These are phyloP conservation scores for Nematocida sp. DNA, from an alignment of 371 early-diverging fungal genomes.

Conservation along the genomic window DNA sequence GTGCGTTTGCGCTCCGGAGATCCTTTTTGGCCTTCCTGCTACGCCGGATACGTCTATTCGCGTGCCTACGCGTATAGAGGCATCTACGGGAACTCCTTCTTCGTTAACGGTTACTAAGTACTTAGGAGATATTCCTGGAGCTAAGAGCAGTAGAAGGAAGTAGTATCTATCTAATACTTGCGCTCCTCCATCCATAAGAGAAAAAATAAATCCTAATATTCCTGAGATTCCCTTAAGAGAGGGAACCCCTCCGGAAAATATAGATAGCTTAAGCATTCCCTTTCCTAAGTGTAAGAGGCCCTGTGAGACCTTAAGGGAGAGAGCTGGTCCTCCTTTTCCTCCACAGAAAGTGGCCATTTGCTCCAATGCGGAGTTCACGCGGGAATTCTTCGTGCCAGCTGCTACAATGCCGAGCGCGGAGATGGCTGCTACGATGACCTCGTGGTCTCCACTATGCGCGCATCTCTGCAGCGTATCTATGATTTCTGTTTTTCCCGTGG, in stretches of 20 bases:
- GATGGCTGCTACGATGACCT: constrained; percentile 74
- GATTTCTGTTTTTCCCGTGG: constrained; percentile 80
- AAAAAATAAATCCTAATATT: constrained; percentile 58
- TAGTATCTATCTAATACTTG: constrained; percentile 70
- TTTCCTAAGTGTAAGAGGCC: constrained; percentile 96
- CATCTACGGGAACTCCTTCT: constrained; percentile 71
- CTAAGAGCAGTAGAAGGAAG: constrained; percentile 83
- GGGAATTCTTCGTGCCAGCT: constrained; percentile 97
- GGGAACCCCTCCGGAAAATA: constrained; percentile 49
- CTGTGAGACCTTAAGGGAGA: constrained; percentile 64
- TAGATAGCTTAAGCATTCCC: constrained; percentile 63
- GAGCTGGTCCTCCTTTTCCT: constrained; percentile 80
- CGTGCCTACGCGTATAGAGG: constrained; percentile 88
- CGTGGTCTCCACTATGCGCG: constrained; percentile 81
- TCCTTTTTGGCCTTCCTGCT: constrained; percentile 91
- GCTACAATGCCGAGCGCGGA: constrained; percentile 96
- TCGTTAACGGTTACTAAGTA: constrained; percentile 82
- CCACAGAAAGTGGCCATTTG: constrained; percentile 84
- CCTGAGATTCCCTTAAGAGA: constrained; percentile 54
- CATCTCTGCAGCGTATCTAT: constrained; percentile 87
- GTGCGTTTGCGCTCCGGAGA: constrained; percentile 95
- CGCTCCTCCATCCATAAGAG: constrained; percentile 56
- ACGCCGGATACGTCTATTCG: constrained; percentile 92
- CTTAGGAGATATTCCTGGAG: constrained; percentile 85
- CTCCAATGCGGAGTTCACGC: constrained; percentile 87